Evolutionary conservation across 768 basidiomycete genomes (phyloP), one percentile per base, ranked within the genome.

Genomic region (Coprinopsis marcescibilis): DNA sequence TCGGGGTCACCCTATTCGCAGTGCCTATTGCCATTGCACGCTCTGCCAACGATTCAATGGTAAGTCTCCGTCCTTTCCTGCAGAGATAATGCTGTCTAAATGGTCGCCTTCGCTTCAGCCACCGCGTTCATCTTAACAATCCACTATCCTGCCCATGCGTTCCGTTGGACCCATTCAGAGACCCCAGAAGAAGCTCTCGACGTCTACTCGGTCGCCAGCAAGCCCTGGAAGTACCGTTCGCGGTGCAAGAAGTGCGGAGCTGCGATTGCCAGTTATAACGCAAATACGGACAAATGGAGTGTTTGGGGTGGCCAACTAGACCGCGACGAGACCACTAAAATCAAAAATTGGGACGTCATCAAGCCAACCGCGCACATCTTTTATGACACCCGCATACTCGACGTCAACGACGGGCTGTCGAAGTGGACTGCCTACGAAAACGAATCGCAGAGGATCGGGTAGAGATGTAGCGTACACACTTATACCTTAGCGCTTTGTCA

Each of bases 11-110:
- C 80, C 83, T 0, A 52, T 76, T 3, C 62, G 78, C 26, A 76
- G 75, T 51, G 81, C 78, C 4, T 85, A 78, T 55, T 85, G 81
- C 52, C 85, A 86, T 55, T 87, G 85, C 56, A 79, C 78, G 3
- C 59, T 73, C n/a, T 87, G 85, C 55, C 84, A 85, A 60, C 66
- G 74, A 32, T 57, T 83, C 42, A 76, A 64, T 52, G 78, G 81
- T 75, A 56, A 48, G 67, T 50, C 39, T 29, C 15, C 26, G 21
- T 23, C 3, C 4, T 42, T 38, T 20, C 32, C 20, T 42, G n/a
- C n/a, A n/a, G n/a, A n/a, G n/a, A n/a, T n/a, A n/a, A n/a, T 46
- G 32, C 43, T 37, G n/a, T 29, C 4, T 30, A 4, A 20, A 21
- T 19, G 37, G 42, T 32, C 20, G 37, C 11, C 26, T 33, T 30